phyloP scores from a whole-genome alignment of 129 eudicot genomes.

The Arctium lappa region DNA sequence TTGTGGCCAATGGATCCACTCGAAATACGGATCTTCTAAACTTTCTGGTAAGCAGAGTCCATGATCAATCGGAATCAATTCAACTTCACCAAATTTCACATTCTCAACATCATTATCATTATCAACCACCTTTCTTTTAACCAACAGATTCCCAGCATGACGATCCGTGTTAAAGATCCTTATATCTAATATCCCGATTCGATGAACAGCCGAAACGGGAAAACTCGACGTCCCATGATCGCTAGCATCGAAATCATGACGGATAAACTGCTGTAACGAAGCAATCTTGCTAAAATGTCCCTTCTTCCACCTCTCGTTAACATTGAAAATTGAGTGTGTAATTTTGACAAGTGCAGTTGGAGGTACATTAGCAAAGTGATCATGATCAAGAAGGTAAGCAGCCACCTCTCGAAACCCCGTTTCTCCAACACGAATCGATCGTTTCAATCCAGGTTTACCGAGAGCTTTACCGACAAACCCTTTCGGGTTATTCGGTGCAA shows the following conservation, averaged over 20 bases:
- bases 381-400: conserved; percentile 81
- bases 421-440: conserved; percentile 87
- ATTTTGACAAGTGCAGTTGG: conserved; percentile 90
- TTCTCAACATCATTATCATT: conserved; percentile 49
- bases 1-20: conserved; percentile 99
- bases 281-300: conserved; percentile 81
- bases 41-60: conserved; percentile 94
- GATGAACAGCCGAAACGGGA: conserved; percentile 88
- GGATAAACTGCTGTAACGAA: conserved; percentile 76
- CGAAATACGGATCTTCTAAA: conserved; percentile 92
- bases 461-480: conserved; percentile 86
- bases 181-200: conserved; percentile 87
- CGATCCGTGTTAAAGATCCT: conserved; percentile 92
- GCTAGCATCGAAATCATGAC: conserved; percentile 95
- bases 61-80: conserved; percentile 88
- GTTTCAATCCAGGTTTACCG: conserved; percentile 79
- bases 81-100: conserved; percentile 80
- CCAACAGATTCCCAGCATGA: conserved; percentile 83
- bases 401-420: conserved; percentile 88
- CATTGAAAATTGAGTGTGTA: conserved; percentile 79
- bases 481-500: conserved; percentile 90
- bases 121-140: conserved; percentile 40
- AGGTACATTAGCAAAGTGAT: conserved; percentile 89
- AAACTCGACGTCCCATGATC: conserved; percentile 93
- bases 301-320: conserved; percentile 63